Percentiles rank a stretch among this genome's conserved stretches.
Evolutionary conservation across 345 rosid genomes (phyloP).

Genomic region (Hirschfeldia incana): DNA sequence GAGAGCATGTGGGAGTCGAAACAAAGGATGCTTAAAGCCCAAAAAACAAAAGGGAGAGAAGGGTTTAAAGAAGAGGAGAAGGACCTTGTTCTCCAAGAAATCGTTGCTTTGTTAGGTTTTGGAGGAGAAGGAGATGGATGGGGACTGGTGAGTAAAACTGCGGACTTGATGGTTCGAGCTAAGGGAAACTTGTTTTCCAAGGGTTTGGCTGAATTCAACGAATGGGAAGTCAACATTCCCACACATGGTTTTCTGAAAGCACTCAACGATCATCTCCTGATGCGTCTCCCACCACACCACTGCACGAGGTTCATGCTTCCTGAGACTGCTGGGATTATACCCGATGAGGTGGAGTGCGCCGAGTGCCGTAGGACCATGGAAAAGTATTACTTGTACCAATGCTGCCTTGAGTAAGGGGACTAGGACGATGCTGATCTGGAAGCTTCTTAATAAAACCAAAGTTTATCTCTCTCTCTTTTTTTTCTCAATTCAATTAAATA

Average conservation of each 20-base stretch:
- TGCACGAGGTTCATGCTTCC: slow-evolving; percentile 62
- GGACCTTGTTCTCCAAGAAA: slow-evolving; percentile 55
- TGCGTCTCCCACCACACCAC: slow-evolving; percentile 52
- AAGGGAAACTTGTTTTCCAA: slow-evolving; percentile 45
- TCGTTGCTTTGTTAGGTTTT: slow-evolving; percentile 54
- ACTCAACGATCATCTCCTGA: slow-evolving; percentile 44
- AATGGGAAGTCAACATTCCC: slow-evolving; percentile 40
- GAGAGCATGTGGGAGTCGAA: slow-evolving; percentile 87
- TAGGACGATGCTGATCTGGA: neutral
- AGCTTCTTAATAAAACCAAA: slow-evolving; percentile 4
- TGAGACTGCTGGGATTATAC: slow-evolving; percentile 50
- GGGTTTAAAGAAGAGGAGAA: slow-evolving; percentile 43
- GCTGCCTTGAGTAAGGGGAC: slow-evolving; percentile 48
- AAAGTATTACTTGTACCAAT: slow-evolving; percentile 61
- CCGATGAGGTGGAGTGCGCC: slow-evolving; percentile 54
- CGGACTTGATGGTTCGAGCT: slow-evolving; percentile 50
- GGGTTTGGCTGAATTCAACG: slow-evolving; percentile 39
- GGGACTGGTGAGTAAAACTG: slow-evolving; percentile 55
- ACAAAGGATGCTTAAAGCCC: slow-evolving; percentile 40
- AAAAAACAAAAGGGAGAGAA: slow-evolving; percentile 22
- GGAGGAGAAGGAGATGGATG: slow-evolving; percentile 66
- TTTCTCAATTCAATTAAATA: neutral
- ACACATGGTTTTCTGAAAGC: slow-evolving; percentile 52
- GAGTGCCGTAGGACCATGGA: slow-evolving; percentile 65
- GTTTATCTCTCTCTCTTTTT: slow-evolving; percentile 3